phyloP scores from a whole-genome alignment of 2,329 filamentous ascomycete genomes.

The Claviceps maximensis region DNA sequence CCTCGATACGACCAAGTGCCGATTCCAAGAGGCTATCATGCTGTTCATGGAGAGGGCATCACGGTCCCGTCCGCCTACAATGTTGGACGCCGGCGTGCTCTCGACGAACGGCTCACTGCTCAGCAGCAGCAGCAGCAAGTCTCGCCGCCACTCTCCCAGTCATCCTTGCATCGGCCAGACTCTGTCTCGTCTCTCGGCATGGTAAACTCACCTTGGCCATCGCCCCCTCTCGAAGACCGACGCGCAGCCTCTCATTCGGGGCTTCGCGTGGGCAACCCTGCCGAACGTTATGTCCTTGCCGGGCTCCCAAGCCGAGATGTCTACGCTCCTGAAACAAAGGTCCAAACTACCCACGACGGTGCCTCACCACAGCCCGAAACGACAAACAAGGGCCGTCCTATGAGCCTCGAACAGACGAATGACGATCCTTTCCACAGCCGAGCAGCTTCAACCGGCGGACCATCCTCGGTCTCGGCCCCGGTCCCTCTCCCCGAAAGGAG shows the following conservation, averaged over 20 bases:
- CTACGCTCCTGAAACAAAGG: background rate
- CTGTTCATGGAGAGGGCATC: slow-evolving; percentile 24
- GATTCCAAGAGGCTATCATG: slow-evolving; percentile 23
- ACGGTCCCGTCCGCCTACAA: slow-evolving; percentile 17
- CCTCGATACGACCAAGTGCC: slow-evolving; percentile 25
- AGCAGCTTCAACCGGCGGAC: background rate
- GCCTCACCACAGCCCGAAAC: background rate
- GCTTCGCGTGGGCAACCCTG: background rate
- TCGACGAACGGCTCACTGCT: background rate
- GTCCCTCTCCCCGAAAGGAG: slow-evolving; percentile 1
- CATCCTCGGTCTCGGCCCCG: too few species aligned
- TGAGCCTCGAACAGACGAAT: background rate
- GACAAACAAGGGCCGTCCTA: background rate
- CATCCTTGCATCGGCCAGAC: background rate
- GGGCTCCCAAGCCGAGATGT: background rate
- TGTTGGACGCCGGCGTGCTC: slow-evolving; percentile 5
- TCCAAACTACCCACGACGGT: background rate
- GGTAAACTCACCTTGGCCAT: background rate
- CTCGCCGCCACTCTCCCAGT: slow-evolving; percentile 1
- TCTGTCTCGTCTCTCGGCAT: slow-evolving; percentile 4
- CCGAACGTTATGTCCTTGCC: too few species aligned
- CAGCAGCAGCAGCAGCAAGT: slow-evolving; percentile 4
- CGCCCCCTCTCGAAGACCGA: background rate
- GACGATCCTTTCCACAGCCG: background rate
- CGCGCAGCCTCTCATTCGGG: background rate